Percentiles rank a stretch among this genome's conserved stretches.
These are phyloP conservation scores for Acanthochlamys bracteata DNA, from an alignment of 106 monocot species.

Conservation along the genomic window DNA sequence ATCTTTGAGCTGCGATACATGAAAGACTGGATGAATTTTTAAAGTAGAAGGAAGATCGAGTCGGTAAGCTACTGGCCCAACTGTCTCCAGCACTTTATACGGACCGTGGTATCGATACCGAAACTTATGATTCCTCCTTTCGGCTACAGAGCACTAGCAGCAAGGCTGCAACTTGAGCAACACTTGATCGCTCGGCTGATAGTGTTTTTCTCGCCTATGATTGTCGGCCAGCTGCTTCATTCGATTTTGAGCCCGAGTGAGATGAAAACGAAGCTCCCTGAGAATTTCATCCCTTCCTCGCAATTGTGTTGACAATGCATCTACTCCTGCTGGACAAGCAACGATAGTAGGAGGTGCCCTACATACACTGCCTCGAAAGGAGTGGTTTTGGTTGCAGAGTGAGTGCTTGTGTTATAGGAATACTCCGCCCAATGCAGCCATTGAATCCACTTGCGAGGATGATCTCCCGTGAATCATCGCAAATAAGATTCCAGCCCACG, in stretches of 20 bases:
- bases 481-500: not conserved
- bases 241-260: not conserved
- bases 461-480: not conserved
- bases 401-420: not conserved
- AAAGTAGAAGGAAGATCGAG: not conserved
- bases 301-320: not conserved
- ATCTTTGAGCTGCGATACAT: not conserved
- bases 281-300: not conserved
- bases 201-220: not conserved
- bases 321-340: not conserved
- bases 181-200: not conserved
- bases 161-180: not conserved
- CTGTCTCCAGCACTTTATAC: not conserved
- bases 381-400: not conserved
- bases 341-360: not conserved
- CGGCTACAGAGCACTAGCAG: not conserved
- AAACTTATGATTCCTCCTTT: not conserved
- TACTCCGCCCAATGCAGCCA: not conserved
- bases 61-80: not conserved
- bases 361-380: constrained; percentile 1
- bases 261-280: not conserved
- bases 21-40: not conserved
- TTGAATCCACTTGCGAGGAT: not conserved
- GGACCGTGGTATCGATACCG: not conserved
- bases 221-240: not conserved